Conservation (phyloP, 2,329 filamentous ascomycete genomes). For the Ilyonectria mors-panacis region DNA sequence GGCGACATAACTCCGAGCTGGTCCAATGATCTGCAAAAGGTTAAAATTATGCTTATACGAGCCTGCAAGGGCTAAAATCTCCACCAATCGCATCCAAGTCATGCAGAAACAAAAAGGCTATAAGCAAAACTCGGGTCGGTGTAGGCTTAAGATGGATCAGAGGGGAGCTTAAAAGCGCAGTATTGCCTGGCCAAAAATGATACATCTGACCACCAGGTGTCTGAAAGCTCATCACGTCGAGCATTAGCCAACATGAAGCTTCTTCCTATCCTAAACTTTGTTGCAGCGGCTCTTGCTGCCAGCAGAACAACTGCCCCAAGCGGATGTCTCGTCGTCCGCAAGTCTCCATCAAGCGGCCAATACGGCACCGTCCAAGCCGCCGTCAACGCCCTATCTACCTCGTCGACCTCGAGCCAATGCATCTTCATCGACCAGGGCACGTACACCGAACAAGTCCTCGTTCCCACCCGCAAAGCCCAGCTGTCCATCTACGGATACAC, state of each 20-base stretch:
- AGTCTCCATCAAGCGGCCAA: conserved; percentile 51
- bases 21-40: too few relatives aligned
- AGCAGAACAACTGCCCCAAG: conserved; percentile 58
- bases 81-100: too few relatives aligned
- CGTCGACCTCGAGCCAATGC: conserved; percentile 64
- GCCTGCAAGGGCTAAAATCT: too few relatives aligned
- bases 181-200: too few relatives aligned
- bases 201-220: background rate
- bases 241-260: conserved; percentile 38
- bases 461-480: conserved; percentile 64
- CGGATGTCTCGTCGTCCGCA: conserved; percentile 65
- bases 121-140: too few relatives aligned
- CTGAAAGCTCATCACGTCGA: background rate
- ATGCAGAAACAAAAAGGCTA: too few relatives aligned
- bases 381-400: conserved; percentile 70
- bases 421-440: conserved; percentile 78
- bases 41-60: too few relatives aligned
- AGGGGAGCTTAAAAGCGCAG: too few relatives aligned
- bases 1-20: too few relatives aligned
- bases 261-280: conserved; percentile 29
- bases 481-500: conserved; percentile 73
- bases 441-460: conserved; percentile 65
- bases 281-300: conserved; percentile 46
- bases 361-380: conserved; percentile 66
- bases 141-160: too few relatives aligned